Conservation (phyloP, 2,329 filamentous ascomycete species). For the Byssochlamys sp. region DNA sequence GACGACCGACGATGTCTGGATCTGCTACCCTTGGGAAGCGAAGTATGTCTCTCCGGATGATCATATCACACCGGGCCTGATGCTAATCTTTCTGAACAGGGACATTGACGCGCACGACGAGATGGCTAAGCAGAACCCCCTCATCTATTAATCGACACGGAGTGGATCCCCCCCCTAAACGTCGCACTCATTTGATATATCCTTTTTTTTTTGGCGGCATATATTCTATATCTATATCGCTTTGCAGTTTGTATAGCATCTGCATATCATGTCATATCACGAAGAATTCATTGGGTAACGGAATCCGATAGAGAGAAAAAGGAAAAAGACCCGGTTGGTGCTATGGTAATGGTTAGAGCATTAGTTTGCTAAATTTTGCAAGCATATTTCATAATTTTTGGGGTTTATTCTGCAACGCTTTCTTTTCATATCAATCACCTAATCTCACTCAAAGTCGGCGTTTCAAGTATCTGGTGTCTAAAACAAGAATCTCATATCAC, state of each 20-base stretch:
- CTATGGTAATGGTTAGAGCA: not conserved
- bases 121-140: conserved; percentile 45
- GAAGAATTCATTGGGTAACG: conserved; percentile 9
- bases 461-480: not conserved
- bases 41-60: conserved; percentile 40
- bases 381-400: not conserved
- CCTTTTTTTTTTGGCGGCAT: conserved; percentile 7
- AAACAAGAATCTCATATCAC: not conserved
- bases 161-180: not conserved
- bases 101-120: conserved; percentile 89
- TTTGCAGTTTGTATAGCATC: conserved; percentile 2
- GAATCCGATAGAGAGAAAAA: conserved; percentile 13
- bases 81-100: conserved; percentile 26
- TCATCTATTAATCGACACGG: conserved; percentile 13
- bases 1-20: conserved; percentile 92
- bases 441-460: not conserved
- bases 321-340: not conserved
- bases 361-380: not conserved
- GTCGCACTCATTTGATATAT: not conserved
- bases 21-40: conserved; percentile 98
- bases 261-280: conserved; percentile 10
- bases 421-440: not conserved
- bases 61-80: not conserved
- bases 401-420: not conserved
- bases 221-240: conserved; percentile 4